Evolutionary conservation across 768 basidiomycete species (phyloP).

Genomic region (Tulasnella sp.): DNA sequence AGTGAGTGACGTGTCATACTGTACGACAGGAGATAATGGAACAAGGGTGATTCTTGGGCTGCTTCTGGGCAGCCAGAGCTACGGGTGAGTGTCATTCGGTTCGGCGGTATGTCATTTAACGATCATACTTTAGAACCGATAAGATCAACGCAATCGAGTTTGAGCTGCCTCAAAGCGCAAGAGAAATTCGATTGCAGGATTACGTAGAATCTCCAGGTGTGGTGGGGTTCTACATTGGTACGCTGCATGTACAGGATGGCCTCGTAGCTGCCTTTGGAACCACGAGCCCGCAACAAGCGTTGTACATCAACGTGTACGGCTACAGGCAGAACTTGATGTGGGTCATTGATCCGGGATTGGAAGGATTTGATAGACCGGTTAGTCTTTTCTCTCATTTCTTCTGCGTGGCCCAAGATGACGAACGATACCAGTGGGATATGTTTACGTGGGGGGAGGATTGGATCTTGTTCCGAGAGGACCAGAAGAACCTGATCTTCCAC

Average conservation of each 20-base stretch:
- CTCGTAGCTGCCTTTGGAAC: not conserved
- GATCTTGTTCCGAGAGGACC: constrained; percentile 6
- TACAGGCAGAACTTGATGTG: not conserved
- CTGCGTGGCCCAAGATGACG: not conserved
- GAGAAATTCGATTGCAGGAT: not conserved
- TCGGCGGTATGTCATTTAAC: not conserved
- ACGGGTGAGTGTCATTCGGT: not conserved
- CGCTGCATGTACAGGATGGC: not conserved
- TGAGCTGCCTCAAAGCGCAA: not conserved
- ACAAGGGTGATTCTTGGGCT: not conserved
- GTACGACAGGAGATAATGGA: not conserved
- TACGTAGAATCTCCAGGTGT: not conserved
- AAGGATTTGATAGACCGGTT: not conserved
- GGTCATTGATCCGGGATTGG: not conserved
- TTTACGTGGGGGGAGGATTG: not conserved
- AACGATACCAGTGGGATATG: not conserved
- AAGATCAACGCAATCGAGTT: not conserved
- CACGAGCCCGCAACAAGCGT: not conserved
- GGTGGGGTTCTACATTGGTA: not conserved
- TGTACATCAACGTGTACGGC: not conserved
- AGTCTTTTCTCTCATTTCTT: not conserved
- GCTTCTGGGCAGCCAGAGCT: not conserved
- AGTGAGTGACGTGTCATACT: not conserved
- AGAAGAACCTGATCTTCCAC: not conserved
- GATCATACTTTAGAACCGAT: not conserved